A percentile compares a stretch with the other conserved stretches of the same genome.
These are phyloP conservation scores for Pseudopithomyces chartarum DNA, from an alignment of 2,329 filamentous ascomycete genomes.

Conservation along the genomic window DNA sequence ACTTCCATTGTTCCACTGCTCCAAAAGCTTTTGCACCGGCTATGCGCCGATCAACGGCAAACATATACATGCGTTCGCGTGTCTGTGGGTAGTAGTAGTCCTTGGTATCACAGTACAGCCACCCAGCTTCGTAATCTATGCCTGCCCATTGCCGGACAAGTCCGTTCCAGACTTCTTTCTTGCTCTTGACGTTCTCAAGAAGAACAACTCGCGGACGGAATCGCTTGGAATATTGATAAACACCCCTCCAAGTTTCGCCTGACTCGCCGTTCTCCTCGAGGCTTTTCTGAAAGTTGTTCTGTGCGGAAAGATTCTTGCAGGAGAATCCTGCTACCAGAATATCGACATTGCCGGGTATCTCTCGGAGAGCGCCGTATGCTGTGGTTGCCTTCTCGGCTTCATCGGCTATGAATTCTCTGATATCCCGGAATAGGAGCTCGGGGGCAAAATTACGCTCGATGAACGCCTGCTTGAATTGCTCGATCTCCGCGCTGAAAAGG, in stretches of 20 bases:
- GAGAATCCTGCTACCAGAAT: slow-evolving; percentile 74
- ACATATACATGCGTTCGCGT: slow-evolving; percentile 50
- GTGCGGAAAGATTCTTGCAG: slow-evolving; percentile 73
- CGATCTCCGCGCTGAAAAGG: slow-evolving; percentile 54
- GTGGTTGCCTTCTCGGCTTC: slow-evolving; percentile 62
- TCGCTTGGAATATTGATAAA: slow-evolving; percentile 61
- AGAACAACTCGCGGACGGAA: slow-evolving; percentile 68
- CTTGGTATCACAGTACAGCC: slow-evolving; percentile 67
- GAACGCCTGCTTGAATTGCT: slow-evolving; percentile 52
- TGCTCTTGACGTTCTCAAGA: slow-evolving; percentile 69
- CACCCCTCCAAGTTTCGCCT: slow-evolving; percentile 65
- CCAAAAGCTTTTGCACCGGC: slow-evolving; percentile 18
- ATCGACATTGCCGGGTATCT: slow-evolving; percentile 64
- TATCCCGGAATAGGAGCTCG: slow-evolving; percentile 50
- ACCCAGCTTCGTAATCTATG: slow-evolving; percentile 61
- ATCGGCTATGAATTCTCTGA: slow-evolving; percentile 47
- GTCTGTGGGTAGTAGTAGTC: slow-evolving; percentile 77
- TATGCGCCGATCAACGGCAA: slow-evolving; percentile 45
- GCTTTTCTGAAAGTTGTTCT: slow-evolving; percentile 64
- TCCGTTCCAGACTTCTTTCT: slow-evolving; percentile 61
- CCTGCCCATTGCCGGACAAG: slow-evolving; percentile 52
- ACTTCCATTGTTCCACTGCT: slow-evolving; percentile 48
- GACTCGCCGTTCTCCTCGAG: slow-evolving; percentile 66
- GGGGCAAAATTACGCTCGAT: slow-evolving; percentile 54
- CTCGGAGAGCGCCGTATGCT: slow-evolving; percentile 64